These are phyloP conservation scores for Erodium moschatum DNA, from an alignment of 441 rosid genomes.

Conservation along the genomic window DNA sequence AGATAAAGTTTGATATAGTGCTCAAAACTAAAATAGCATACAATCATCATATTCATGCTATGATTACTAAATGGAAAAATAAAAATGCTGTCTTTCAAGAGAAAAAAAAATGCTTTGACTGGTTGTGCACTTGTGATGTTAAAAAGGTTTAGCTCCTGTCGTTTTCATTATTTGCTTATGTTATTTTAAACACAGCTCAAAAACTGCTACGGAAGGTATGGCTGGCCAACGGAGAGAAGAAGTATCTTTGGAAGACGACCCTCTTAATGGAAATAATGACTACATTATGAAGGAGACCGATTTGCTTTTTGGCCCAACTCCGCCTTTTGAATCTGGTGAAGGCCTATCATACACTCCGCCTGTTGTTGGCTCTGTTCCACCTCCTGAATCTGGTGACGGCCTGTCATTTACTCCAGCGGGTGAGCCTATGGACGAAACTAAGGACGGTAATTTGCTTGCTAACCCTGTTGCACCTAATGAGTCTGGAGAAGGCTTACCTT, in stretches of 20 bases:
- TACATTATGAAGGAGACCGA: neutral
- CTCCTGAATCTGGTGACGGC: neutral
- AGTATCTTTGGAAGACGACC: neutral
- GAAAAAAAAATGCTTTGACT: neutral
- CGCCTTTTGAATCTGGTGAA: neutral
- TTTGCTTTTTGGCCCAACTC: neutral
- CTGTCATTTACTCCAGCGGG: neutral
- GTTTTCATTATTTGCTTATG: neutral
- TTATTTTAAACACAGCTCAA: neutral
- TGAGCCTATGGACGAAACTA: conserved; percentile 28
- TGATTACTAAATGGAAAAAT: neutral
- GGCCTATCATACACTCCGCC: neutral
- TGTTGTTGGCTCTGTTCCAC: neutral
- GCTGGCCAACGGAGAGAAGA: neutral
- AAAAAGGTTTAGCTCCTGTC: neutral
- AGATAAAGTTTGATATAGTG: neutral
- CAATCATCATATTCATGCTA: neutral
- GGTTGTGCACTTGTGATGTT: neutral
- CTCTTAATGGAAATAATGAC: neutral
- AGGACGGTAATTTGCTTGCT: conserved; percentile 25
- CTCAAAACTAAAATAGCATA: neutral
- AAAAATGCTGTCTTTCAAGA: neutral
- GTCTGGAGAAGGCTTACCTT: conserved; percentile 62
- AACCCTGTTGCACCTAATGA: conserved; percentile 37
- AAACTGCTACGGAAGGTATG: neutral